These are phyloP conservation scores for Lathyrus tuberosus DNA, from an alignment of 306 rosid species.

Conservation along the genomic window DNA sequence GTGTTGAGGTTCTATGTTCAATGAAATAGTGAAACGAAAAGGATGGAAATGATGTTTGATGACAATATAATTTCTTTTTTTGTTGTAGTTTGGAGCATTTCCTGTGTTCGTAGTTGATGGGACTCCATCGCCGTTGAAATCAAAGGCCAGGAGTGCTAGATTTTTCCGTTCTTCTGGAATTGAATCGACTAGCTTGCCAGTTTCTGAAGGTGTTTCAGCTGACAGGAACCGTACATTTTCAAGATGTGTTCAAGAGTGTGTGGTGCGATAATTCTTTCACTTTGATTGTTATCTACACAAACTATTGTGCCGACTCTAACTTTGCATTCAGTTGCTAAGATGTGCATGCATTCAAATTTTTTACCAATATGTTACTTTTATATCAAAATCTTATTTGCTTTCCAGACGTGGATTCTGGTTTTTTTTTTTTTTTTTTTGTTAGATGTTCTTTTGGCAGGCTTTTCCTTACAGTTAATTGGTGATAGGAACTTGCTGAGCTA, in stretches of 20 bases:
- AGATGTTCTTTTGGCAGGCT: constrained; percentile 33
- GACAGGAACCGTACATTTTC: constrained; percentile 68
- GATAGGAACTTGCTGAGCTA: constrained; percentile 78
- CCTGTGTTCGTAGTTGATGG: constrained; percentile 88
- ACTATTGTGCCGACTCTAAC: constrained; percentile 18
- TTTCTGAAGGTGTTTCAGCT: constrained; percentile 60
- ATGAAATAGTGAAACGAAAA: not conserved
- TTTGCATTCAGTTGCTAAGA: constrained; percentile 15
- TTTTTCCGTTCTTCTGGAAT: constrained; percentile 72
- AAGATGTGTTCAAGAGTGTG: constrained; percentile 76
- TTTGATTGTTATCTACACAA: constrained; percentile 25
- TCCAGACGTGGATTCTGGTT: constrained; percentile 14
- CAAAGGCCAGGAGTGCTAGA: constrained; percentile 68
- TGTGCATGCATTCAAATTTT: constrained; percentile 16
- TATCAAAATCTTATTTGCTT: constrained; percentile 21
- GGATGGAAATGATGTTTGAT: constrained; percentile 22
- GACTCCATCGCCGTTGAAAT: constrained; percentile 75
- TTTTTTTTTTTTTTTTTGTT: constrained; percentile 28
- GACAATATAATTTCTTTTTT: constrained; percentile 26
- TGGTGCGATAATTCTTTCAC: constrained; percentile 54
- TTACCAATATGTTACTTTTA: not conserved
- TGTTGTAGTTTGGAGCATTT: constrained; percentile 85
- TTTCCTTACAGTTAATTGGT: constrained; percentile 38
- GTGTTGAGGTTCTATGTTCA: constrained; percentile 10
- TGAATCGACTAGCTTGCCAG: constrained; percentile 59